Conservation (phyloP, 2,329 filamentous ascomycete genomes). For the Aspergillus vadensis region DNA sequence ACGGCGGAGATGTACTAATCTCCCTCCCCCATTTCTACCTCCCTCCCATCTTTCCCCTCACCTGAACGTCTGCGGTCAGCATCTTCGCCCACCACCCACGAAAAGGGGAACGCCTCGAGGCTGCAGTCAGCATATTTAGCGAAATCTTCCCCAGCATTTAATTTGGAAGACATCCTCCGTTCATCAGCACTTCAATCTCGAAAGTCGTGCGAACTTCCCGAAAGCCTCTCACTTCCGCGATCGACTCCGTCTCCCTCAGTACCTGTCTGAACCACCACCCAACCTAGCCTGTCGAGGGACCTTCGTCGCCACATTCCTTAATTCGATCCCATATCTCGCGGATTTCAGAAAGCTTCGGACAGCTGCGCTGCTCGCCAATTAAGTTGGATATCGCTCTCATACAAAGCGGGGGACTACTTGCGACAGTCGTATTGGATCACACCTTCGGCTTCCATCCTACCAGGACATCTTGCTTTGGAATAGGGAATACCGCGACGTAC, state of each 20-base stretch:
- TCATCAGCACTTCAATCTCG: neutral
- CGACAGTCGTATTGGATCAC: neutral
- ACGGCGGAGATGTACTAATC: slow-evolving; percentile 11
- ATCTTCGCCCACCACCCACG: neutral
- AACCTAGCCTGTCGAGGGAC: neutral
- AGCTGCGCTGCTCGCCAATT: neutral
- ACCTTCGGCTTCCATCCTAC: neutral
- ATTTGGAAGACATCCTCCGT: neutral
- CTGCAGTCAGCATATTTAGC: neutral
- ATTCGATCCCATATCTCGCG: neutral
- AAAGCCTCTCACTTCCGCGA: neutral
- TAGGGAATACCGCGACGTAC: neutral
- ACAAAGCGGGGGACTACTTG: neutral
- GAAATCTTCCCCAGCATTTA: neutral
- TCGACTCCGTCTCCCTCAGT: neutral
- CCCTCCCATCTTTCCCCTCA: slow-evolving; percentile 7
- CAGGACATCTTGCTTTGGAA: neutral
- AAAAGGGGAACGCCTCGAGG: neutral
- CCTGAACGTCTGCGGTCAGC: neutral
- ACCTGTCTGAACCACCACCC: neutral
- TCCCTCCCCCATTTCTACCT: neutral
- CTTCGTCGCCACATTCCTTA: neutral
- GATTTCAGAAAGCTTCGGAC: neutral
- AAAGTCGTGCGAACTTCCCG: neutral
- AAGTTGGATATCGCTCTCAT: neutral